A percentile compares a stretch with the other conserved stretches of the same genome.
Conservation (phyloP, 1,284 basidiomycete species). For the Tilletia walkeri region DNA sequence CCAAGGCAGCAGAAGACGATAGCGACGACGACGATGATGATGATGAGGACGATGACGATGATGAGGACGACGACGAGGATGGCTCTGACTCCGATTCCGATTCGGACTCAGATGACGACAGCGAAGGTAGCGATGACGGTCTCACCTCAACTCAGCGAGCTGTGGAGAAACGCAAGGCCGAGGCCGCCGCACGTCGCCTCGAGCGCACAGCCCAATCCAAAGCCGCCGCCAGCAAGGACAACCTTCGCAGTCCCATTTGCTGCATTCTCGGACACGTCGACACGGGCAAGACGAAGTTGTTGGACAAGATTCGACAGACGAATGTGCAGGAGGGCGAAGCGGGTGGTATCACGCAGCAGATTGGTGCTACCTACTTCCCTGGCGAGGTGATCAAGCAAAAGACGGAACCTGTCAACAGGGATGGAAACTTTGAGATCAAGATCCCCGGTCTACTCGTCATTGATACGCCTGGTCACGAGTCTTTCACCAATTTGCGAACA, state of each 20-base stretch:
- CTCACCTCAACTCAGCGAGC: conserved; percentile 60
- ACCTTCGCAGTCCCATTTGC: conserved; percentile 94
- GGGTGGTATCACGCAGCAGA: conserved; percentile 99
- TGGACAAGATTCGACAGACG: conserved; percentile 99
- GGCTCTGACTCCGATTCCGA: conserved; percentile 60
- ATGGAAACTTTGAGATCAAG: conserved; percentile 85
- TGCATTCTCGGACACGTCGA: conserved; percentile 99
- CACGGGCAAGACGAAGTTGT: conserved; percentile 96
- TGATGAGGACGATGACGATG: conserved; percentile 20
- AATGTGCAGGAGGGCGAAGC: conserved; percentile 99
- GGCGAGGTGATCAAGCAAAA: conserved; percentile 92
- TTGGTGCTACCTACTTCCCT: conserved; percentile 99
- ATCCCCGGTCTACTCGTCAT: conserved; percentile 95
- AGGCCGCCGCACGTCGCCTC: conserved; percentile 75
- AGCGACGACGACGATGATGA: conserved; percentile 57
- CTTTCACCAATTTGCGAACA: conserved; percentile 93
- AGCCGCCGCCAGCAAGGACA: conserved; percentile 80
- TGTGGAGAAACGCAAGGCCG: conserved; percentile 74
- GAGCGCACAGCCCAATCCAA: conserved; percentile 83
- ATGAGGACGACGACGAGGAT: conserved; percentile 57
- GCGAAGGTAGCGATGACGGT: conserved; percentile 50
- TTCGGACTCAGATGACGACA: conserved; percentile 62
- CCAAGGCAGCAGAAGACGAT: conserved; percentile 20
- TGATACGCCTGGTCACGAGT: conserved; percentile 99
- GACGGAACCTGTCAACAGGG: conserved; percentile 85